These are phyloP conservation scores for Rhizophora apiculata DNA, from an alignment of 345 rosid genomes.

Conservation along the genomic window DNA sequence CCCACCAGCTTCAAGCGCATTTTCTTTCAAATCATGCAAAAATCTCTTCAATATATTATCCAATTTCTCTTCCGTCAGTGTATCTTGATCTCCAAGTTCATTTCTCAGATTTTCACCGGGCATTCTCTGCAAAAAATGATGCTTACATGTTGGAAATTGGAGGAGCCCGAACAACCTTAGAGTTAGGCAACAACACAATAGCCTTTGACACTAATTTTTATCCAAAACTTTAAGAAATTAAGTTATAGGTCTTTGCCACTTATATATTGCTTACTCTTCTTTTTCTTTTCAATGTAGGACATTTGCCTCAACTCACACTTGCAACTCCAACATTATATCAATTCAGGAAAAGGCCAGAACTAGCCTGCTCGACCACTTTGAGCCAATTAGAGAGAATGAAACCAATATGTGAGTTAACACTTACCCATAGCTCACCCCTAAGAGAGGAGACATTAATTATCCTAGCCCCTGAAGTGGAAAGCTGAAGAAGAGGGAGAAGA, in stretches of 20 bases:
- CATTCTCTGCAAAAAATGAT: slow-evolving; percentile 35
- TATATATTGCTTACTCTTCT: too few species aligned
- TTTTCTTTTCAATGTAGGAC: too few species aligned
- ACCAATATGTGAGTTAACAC: background rate
- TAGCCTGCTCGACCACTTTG: background rate
- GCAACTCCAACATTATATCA: background rate
- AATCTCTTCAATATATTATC: slow-evolving; percentile 36
- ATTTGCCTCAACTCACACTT: too few species aligned
- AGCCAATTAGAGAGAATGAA: too few species aligned
- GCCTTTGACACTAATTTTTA: too few species aligned
- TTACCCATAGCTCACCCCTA: slow-evolving; percentile 44
- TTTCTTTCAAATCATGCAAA: slow-evolving; percentile 32
- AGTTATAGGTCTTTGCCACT: too few species aligned
- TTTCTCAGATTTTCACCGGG: slow-evolving; percentile 30
- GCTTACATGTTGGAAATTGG: background rate
- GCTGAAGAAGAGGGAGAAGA: slow-evolving; percentile 45
- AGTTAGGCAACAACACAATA: too few species aligned
- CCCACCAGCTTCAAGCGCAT: slow-evolving; percentile 45
- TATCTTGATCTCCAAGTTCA: slow-evolving; percentile 38
- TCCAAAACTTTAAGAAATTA: too few species aligned
- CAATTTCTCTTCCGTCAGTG: slow-evolving; percentile 39
- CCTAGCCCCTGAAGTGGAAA: slow-evolving; percentile 45
- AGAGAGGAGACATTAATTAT: slow-evolving; percentile 52
- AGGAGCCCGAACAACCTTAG: too few species aligned
- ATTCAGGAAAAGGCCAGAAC: too few species aligned